These are phyloP conservation scores for Tulasnella sp. DNA, from an alignment of 768 basidiomycete genomes.

Conservation along the genomic window DNA sequence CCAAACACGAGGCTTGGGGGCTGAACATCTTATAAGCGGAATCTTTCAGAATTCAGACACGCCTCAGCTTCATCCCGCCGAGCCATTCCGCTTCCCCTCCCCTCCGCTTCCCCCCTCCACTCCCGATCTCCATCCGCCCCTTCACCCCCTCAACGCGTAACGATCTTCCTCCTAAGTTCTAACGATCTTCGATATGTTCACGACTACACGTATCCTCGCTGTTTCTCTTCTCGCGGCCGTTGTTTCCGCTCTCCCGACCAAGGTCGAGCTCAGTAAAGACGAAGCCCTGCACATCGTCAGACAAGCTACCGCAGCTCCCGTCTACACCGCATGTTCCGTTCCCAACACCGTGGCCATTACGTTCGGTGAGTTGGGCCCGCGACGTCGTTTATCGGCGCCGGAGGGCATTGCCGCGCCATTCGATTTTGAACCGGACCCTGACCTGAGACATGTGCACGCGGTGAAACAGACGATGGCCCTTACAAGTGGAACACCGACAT, in stretches of 20 bases:
- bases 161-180: too few relatives aligned
- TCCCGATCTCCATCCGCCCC: not conserved
- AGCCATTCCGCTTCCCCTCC: not conserved
- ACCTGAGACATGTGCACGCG: not conserved
- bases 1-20: too few relatives aligned
- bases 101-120: not conserved
- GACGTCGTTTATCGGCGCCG: not conserved
- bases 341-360: not conserved
- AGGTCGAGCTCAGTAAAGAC: not conserved
- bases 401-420: too few relatives aligned
- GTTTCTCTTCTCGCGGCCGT: not conserved
- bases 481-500: constrained; percentile 26
- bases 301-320: not conserved
- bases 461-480: constrained; percentile 30
- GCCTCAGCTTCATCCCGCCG: too few relatives aligned
- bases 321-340: not conserved
- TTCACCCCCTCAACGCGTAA: too few relatives aligned
- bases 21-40: too few relatives aligned
- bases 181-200: not conserved
- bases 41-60: too few relatives aligned
- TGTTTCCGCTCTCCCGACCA: not conserved
- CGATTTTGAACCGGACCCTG: not conserved
- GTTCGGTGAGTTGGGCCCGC: not conserved
- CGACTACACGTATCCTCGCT: not conserved
- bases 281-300: not conserved